phyloP scores from a whole-genome alignment of 202 grass and related monocot genomes.

The Sporobolus alterniflorus region DNA sequence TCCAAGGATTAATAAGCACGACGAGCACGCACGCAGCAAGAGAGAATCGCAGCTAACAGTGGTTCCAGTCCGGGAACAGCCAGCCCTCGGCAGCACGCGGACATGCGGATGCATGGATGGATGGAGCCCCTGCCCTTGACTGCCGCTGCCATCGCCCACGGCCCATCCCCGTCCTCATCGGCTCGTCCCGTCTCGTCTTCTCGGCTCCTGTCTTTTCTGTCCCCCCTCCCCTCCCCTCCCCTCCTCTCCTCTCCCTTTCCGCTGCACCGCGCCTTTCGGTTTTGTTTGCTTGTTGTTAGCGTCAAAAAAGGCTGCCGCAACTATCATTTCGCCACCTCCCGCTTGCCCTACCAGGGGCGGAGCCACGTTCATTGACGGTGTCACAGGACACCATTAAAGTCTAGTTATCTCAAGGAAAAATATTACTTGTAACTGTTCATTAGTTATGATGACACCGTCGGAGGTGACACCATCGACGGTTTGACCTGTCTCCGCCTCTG shows the following conservation, averaged over 20 bases:
- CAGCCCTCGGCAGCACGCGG: neutral
- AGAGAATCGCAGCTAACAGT: neutral
- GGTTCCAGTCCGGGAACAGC: neutral
- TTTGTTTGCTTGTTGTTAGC: constrained; percentile 51
- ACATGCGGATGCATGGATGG: neutral
- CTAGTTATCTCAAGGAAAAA: no score
- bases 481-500: no score
- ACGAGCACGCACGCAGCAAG: no score
- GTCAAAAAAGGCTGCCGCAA: constrained; percentile 52
- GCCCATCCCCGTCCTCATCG: neutral
- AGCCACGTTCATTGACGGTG: no score
- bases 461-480: no score
- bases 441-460: no score
- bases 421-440: no score
- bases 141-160: no score
- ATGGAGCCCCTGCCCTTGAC: no score
- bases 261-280: constrained; percentile 51
- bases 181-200: neutral
- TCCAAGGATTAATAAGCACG: no score
- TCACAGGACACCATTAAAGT: no score
- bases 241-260: neutral
- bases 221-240: neutral
- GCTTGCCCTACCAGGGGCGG: no score
- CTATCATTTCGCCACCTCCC: constrained; percentile 44
- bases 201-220: constrained; percentile 34